Evolutionary conservation across 1,284 basidiomycete genomes (phyloP).

Genomic region (Ustilago esculenta): DNA sequence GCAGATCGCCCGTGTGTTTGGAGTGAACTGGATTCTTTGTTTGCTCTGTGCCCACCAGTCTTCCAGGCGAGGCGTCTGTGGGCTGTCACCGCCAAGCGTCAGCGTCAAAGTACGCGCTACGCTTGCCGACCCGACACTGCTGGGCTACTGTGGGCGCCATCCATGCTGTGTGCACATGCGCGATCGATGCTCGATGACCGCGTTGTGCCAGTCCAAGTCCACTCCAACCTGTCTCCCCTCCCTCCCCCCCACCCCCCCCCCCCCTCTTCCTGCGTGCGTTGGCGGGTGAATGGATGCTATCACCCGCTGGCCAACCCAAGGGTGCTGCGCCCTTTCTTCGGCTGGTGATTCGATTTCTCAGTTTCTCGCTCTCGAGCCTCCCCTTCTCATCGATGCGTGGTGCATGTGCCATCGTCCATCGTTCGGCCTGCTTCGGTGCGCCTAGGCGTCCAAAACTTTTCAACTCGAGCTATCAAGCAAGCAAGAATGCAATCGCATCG

Average conservation of each 20-base stretch:
- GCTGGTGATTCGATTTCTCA: not conserved
- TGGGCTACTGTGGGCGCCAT: too few species aligned
- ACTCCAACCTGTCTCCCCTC: not conserved
- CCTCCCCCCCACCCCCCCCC: too few species aligned
- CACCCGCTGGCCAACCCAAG: too few species aligned
- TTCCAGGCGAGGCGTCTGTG: not conserved
- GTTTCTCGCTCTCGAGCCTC: too few species aligned
- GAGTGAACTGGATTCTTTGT: too few species aligned
- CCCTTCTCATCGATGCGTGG: conserved; percentile 10
- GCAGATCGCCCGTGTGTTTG: not conserved
- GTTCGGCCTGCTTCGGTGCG: conserved; percentile 25
- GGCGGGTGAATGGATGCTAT: not conserved
- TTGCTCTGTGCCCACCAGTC: too few species aligned
- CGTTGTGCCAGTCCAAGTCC: not conserved
- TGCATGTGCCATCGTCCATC: conserved; percentile 1
- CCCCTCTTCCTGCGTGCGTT: not conserved
- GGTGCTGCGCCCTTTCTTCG: not conserved
- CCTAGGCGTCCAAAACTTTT: conserved; percentile 1
- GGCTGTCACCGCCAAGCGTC: not conserved
- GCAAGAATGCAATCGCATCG: too few species aligned
- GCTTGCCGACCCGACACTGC: too few species aligned
- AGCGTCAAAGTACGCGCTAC: not conserved
- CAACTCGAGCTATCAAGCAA: too few species aligned
- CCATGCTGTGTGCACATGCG: conserved; percentile 25
- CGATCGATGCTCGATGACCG: conserved; percentile 45